Conservation (phyloP, 352 stramenopile species). For the Lagenidium giganteum region DNA sequence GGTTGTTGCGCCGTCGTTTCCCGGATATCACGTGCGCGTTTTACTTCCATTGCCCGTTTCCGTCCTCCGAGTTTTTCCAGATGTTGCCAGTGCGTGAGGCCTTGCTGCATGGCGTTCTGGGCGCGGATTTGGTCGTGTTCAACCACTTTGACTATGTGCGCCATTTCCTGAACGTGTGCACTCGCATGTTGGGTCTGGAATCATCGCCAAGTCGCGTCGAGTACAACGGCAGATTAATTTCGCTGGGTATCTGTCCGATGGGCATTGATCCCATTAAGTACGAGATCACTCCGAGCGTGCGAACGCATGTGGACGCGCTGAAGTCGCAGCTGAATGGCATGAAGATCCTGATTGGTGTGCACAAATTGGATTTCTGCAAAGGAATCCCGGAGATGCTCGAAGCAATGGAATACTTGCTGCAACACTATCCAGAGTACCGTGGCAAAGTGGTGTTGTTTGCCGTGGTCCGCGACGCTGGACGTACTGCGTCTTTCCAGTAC, state of each 20-base stretch:
- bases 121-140: conserved; percentile 84
- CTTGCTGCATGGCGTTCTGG: conserved; percentile 75
- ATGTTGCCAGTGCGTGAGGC: conserved; percentile 79
- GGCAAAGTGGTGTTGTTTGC: conserved; percentile 92
- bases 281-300: conserved; percentile 48
- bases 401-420: conserved; percentile 85
- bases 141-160: conserved; percentile 90
- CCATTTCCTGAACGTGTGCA: conserved; percentile 83
- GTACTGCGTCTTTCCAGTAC: conserved; percentile 65
- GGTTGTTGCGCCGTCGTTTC: conserved; percentile 67
- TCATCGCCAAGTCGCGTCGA: conserved; percentile 81
- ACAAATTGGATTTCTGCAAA: conserved; percentile 81
- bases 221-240: conserved; percentile 85
- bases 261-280: conserved; percentile 87
- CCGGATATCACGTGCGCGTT: conserved; percentile 79
- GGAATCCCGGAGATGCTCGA: conserved; percentile 88
- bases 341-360: conserved; percentile 73
- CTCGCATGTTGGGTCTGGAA: conserved; percentile 83
- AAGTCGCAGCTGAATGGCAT: conserved; percentile 54
- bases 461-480: conserved; percentile 80
- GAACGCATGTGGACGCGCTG: conserved; percentile 43
- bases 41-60: conserved; percentile 89
- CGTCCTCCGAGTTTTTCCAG: conserved; percentile 88
- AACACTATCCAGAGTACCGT: conserved; percentile 89
- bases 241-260: conserved; percentile 85